Conservation (phyloP, 129 eudicot genomes). For the Arctium minus region DNA sequence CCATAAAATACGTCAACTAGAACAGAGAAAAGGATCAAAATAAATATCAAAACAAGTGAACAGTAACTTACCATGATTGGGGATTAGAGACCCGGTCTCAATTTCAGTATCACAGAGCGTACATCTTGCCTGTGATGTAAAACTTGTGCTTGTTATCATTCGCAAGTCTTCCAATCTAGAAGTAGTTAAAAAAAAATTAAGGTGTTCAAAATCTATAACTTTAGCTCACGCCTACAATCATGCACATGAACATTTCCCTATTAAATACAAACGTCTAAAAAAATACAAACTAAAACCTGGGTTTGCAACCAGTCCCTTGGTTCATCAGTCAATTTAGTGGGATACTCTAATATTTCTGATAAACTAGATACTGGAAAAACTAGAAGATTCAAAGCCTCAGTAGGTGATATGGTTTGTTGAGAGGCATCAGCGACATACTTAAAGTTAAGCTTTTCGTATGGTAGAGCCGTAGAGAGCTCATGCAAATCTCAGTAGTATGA, state of each 20-base stretch:
- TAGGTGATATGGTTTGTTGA: too few relatives aligned
- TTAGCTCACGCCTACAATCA: background rate
- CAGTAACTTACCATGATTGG: conserved; percentile 51
- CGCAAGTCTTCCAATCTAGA: conserved; percentile 6
- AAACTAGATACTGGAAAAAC: too few relatives aligned
- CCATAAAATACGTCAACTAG: background rate
- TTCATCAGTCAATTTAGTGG: background rate
- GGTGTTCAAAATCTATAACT: background rate
- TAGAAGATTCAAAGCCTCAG: too few relatives aligned
- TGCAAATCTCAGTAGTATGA: too few relatives aligned
- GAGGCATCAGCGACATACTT: too few relatives aligned
- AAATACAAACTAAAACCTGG: background rate
- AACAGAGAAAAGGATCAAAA: background rate
- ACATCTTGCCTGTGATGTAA: conserved; percentile 58
- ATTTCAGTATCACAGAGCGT: conserved; percentile 55
- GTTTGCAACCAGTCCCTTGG: background rate
- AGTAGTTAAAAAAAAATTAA: background rate
- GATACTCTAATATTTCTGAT: background rate
- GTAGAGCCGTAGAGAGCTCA: too few relatives aligned
- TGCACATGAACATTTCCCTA: background rate
- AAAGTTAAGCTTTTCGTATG: background rate
- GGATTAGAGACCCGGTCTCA: conserved; percentile 49
- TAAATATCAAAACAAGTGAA: background rate
- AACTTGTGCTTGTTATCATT: conserved; percentile 3
- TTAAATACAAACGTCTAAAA: background rate